Percentiles rank a stretch among this genome's conserved stretches.
Conservation (phyloP, 2,329 filamentous ascomycete species). For the Clarireedia monteithiana region DNA sequence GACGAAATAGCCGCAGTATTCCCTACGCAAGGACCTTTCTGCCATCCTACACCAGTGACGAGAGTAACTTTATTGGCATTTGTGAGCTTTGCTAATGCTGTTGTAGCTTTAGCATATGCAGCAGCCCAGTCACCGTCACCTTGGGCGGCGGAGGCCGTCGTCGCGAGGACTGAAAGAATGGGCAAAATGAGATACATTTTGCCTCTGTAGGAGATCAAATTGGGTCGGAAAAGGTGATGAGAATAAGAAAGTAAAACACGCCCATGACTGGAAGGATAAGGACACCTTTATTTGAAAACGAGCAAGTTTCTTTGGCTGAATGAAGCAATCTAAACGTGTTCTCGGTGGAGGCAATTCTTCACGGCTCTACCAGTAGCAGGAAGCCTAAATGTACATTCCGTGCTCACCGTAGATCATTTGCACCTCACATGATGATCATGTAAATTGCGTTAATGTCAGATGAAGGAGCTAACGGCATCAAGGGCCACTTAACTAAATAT, state of each 20-base stretch:
- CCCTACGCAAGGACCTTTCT: constrained; percentile 60
- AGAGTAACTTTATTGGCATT: constrained; percentile 71
- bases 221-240: background rate
- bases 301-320: too few relatives aligned
- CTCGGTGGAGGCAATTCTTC: too few relatives aligned
- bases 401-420: background rate
- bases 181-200: constrained; percentile 4
- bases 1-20: constrained; percentile 48
- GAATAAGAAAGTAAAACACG: background rate
- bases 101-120: constrained; percentile 62
- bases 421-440: background rate
- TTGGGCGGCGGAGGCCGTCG: constrained; percentile 10
- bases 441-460: background rate
- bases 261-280: too few relatives aligned
- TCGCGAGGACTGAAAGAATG: constrained; percentile 14
- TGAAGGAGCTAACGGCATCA: background rate
- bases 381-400: background rate
- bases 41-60: constrained; percentile 71
- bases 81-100: constrained; percentile 60
- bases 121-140: constrained; percentile 47
- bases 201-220: background rate
- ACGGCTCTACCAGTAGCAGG: too few relatives aligned
- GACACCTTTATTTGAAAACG: too few relatives aligned
- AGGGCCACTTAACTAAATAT: background rate
- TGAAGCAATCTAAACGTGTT: too few relatives aligned